Conservation (phyloP, 2,329 filamentous ascomycete genomes). For the Monosporascus sp. region DNA sequence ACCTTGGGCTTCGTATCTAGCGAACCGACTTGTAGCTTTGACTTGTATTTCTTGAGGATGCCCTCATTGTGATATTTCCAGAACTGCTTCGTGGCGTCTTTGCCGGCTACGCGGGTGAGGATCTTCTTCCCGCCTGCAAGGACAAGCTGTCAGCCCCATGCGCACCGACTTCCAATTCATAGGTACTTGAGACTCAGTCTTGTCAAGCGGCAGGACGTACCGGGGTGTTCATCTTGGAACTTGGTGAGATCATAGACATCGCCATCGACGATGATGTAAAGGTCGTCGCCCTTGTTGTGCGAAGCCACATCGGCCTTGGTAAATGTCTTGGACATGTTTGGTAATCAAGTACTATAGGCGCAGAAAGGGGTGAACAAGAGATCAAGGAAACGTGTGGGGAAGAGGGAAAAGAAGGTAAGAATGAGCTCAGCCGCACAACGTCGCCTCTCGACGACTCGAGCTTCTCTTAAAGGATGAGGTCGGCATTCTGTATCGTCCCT, state of each 20-base stretch:
- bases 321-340: slow-evolving; percentile 81
- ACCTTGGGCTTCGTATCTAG: slow-evolving; percentile 77
- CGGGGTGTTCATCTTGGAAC: slow-evolving; percentile 80
- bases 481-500: not conserved
- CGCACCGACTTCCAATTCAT: too few relatives aligned
- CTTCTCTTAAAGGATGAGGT: not conserved
- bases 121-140: slow-evolving; percentile 58
- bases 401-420: not conserved
- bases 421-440: not conserved
- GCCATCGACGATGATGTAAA: slow-evolving; percentile 88
- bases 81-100: slow-evolving; percentile 62
- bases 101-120: slow-evolving; percentile 56
- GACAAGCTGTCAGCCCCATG: not conserved
- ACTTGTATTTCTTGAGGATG: slow-evolving; percentile 81
- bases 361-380: not conserved
- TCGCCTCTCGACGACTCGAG: not conserved
- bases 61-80: slow-evolving; percentile 79
- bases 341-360: not conserved
- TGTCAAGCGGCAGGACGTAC: slow-evolving; percentile 36
- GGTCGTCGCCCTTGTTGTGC: slow-evolving; percentile 80
- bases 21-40: slow-evolving; percentile 75
- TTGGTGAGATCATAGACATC: slow-evolving; percentile 94
- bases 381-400: not conserved
- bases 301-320: slow-evolving; percentile 78
- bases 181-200: too few relatives aligned